These are phyloP conservation scores for Colletotrichum trifolii DNA, from an alignment of 2,329 filamentous ascomycete species.

Conservation along the genomic window DNA sequence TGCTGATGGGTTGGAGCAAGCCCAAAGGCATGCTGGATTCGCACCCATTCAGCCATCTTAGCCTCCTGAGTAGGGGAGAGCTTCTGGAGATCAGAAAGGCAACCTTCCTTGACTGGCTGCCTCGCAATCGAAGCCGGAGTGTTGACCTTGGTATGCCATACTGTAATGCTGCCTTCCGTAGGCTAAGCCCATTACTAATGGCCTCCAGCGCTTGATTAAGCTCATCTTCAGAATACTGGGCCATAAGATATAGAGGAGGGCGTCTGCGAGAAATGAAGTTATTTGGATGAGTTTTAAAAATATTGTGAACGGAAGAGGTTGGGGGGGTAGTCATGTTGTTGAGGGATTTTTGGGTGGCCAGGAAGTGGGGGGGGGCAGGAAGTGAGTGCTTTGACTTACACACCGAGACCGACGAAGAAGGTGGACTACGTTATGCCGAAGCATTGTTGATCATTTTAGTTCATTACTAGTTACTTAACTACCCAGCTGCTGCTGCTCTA, in stretches of 20 bases:
- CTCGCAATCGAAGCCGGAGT: rapidly evolving
- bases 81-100: slow-evolving; percentile 3
- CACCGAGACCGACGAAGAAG: too few relatives aligned
- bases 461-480: too few relatives aligned
- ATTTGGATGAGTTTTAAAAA: background rate
- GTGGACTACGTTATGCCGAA: too few relatives aligned
- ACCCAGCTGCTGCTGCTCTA: too few relatives aligned
- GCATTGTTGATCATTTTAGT: too few relatives aligned
- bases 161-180: background rate
- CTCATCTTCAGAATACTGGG: background rate
- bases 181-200: slow-evolving; percentile 37
- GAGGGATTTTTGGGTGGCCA: background rate
- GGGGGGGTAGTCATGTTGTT: background rate
- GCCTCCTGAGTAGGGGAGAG: slow-evolving; percentile 14
- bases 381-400: too few relatives aligned
- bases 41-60: slow-evolving; percentile 21
- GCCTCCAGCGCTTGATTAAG: background rate
- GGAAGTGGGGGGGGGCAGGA: too few relatives aligned
- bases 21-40: slow-evolving; percentile 23
- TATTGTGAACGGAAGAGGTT: background rate
- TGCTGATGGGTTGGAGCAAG: slow-evolving; percentile 17
- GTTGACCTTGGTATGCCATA: background rate
- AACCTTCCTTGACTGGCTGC: too few relatives aligned
- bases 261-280: background rate
- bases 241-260: background rate